Percentiles rank a stretch among this genome's conserved stretches.
Evolutionary conservation across 306 rosid species (phyloP).

Genomic region (Adenanthera pavonina): DNA sequence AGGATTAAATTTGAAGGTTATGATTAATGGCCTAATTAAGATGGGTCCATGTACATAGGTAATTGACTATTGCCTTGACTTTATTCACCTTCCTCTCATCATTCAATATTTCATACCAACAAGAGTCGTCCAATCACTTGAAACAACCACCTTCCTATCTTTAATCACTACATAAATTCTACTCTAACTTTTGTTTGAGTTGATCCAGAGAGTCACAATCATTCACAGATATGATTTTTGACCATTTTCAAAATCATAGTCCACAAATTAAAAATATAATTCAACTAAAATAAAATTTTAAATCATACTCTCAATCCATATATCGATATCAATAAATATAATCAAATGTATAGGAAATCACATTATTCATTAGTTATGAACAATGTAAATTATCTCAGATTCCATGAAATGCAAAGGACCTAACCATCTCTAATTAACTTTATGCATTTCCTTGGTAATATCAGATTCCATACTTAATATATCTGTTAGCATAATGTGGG

Average conservation of each 20-base stretch:
- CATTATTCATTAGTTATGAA: too few relatives aligned
- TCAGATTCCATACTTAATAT: neutral
- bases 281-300: too few relatives aligned
- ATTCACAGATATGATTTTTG: too few relatives aligned
- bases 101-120: neutral
- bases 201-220: neutral
- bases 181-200: neutral
- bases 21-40: neutral
- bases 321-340: too few relatives aligned
- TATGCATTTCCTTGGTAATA: too few relatives aligned
- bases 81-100: constrained; percentile 39
- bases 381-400: too few relatives aligned
- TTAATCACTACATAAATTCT: neutral
- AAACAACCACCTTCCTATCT: neutral
- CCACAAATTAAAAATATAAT: too few relatives aligned
- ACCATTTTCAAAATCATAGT: too few relatives aligned
- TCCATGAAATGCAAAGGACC: too few relatives aligned
- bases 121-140: neutral
- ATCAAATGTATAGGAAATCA: too few relatives aligned
- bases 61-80: constrained; percentile 29
- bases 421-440: too few relatives aligned
- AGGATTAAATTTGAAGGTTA: neutral
- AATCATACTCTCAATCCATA: too few relatives aligned
- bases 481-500: neutral
- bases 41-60: neutral